A percentile compares a stretch with the other conserved stretches of the same genome.
These are phyloP conservation scores for Canariomyces notabilis DNA, from an alignment of 2,329 filamentous ascomycete species.

Conservation along the genomic window DNA sequence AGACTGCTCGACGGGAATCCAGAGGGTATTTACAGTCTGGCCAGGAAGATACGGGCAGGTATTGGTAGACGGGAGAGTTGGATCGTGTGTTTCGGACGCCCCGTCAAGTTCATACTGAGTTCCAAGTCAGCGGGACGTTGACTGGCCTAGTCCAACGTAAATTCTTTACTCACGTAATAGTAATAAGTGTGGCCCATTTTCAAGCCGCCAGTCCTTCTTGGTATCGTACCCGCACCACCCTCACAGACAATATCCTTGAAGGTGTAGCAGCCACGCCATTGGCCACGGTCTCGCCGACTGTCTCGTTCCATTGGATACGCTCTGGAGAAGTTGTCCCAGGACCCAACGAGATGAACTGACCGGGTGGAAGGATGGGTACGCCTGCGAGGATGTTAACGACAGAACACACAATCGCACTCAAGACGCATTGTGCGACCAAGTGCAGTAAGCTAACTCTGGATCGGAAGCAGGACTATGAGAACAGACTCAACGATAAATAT, in stretches of 20 bases:
- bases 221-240: constrained; percentile 52
- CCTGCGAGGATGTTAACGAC: constrained; percentile 34
- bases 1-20: constrained; percentile 67
- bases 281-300: constrained; percentile 62
- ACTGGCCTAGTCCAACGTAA: no score
- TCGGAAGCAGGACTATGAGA: not conserved
- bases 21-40: constrained; percentile 78
- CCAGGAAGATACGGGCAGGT: constrained; percentile 82
- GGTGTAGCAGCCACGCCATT: constrained; percentile 83
- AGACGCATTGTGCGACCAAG: not conserved
- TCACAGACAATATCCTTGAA: constrained; percentile 84
- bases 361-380: constrained; percentile 56
- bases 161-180: constrained; percentile 76
- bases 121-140: constrained; percentile 30
- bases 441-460: not conserved
- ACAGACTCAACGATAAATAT: no score
- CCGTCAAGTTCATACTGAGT: constrained; percentile 76
- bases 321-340: constrained; percentile 89
- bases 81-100: constrained; percentile 70
- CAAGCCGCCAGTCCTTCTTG: constrained; percentile 68
- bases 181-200: constrained; percentile 94
- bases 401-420: not conserved
- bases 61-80: constrained; percentile 66
- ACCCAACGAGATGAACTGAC: constrained; percentile 78
- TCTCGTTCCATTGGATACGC: constrained; percentile 80